Percentiles rank a stretch among this genome's conserved stretches.
Evolutionary conservation across 805 yeast genomes (phyloP).

Genomic region (Huiozyma sinensis): DNA sequence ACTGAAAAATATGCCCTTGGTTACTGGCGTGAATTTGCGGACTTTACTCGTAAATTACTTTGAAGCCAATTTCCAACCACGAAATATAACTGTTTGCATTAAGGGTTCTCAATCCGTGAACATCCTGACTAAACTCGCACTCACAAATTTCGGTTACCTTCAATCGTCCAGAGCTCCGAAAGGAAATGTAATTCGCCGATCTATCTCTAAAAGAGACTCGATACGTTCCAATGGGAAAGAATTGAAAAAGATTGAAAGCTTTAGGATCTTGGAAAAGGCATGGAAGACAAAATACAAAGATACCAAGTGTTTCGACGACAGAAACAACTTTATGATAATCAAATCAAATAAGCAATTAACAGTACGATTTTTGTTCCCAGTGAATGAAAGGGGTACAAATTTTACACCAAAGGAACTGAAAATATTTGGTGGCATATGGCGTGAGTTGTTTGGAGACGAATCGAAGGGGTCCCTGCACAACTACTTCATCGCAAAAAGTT

Average conservation of each 20-base stretch:
- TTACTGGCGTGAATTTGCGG: constrained; percentile 29
- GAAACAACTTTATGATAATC: constrained; percentile 30
- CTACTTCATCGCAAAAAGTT: constrained; percentile 27
- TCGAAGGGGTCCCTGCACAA: constrained; percentile 39
- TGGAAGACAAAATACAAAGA: constrained; percentile 11
- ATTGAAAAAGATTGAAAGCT: background rate
- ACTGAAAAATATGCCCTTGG: constrained; percentile 28
- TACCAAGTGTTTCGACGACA: constrained; percentile 15
- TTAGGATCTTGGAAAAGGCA: constrained; percentile 16
- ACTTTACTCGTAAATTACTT: constrained; percentile 32
- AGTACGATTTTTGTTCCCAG: constrained; percentile 40
- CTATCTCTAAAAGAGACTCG: background rate
- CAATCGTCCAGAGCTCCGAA: constrained; percentile 6
- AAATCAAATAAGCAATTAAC: constrained; percentile 27
- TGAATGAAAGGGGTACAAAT: constrained; percentile 5
- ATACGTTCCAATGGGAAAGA: background rate
- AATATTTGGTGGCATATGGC: constrained; percentile 37
- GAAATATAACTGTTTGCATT: constrained; percentile 47
- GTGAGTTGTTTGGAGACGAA: constrained; percentile 56
- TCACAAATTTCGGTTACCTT: constrained; percentile 33
- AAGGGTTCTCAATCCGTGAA: constrained; percentile 60
- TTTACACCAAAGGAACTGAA: constrained; percentile 16
- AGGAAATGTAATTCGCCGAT: constrained; percentile 4
- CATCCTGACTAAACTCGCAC: constrained; percentile 41
- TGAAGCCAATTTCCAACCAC: constrained; percentile 32